These are phyloP conservation scores for Didymella sp. DNA, from an alignment of 2,329 filamentous ascomycete species.

Conservation along the genomic window DNA sequence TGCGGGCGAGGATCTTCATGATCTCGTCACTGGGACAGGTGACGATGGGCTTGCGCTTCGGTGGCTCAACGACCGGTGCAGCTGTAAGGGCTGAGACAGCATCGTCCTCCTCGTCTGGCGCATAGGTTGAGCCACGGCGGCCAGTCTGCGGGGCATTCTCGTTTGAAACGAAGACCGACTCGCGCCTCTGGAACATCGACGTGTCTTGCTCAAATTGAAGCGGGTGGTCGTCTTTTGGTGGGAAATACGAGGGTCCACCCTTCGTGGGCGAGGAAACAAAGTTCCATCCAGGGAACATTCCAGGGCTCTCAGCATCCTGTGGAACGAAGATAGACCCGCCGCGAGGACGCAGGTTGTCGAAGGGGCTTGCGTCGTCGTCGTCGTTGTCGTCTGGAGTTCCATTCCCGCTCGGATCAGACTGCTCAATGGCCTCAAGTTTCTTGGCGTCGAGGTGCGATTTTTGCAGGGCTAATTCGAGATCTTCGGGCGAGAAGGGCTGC, in stretches of 20 bases:
- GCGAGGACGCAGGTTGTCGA: constrained; percentile 29
- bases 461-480: constrained; percentile 54
- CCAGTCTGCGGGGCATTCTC: constrained; percentile 19
- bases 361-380: constrained; percentile 30
- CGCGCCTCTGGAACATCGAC: constrained; percentile 4
- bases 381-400: constrained; percentile 27
- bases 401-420: constrained; percentile 36
- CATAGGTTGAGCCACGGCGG: constrained; percentile 27
- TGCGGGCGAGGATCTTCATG: constrained; percentile 34
- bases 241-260: constrained; percentile 26
- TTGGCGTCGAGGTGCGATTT: constrained; percentile 48
- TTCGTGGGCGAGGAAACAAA: constrained; percentile 16
- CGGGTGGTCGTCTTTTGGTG: constrained; percentile 20
- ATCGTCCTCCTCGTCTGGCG: constrained; percentile 19
- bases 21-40: constrained; percentile 36
- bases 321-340: constrained; percentile 38
- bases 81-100: constrained; percentile 11
- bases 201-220: constrained; percentile 24
- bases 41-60: constrained; percentile 29
- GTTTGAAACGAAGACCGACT: constrained; percentile 24
- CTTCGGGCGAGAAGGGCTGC: constrained; percentile 54
- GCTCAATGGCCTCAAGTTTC: constrained; percentile 34
- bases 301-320: constrained; percentile 33
- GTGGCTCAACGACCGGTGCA: constrained; percentile 18
- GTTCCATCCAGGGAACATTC: constrained; percentile 19